Evolutionary conservation across 257 asterid genomes (phyloP).

Genomic region (Nicotiana sylvestris): DNA sequence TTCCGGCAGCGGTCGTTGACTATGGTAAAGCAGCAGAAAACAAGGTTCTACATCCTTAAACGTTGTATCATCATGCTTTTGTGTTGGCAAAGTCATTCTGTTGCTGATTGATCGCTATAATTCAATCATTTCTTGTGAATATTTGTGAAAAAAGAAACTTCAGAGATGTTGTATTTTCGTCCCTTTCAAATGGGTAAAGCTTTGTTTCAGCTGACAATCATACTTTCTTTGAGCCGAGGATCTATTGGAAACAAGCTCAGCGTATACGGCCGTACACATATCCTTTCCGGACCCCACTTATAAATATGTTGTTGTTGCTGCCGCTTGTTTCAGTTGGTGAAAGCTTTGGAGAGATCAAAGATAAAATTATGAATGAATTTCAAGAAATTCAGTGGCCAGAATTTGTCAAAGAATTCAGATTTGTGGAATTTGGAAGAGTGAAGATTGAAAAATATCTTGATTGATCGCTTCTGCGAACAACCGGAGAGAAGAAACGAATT

Average conservation of each 20-base stretch:
- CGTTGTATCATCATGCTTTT: conserved; percentile 41
- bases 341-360: background rate
- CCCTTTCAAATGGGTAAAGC: conserved; percentile 4
- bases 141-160: background rate
- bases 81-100: conserved; percentile 34
- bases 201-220: background rate
- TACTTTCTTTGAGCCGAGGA: too few relatives aligned
- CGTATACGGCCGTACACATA: too few relatives aligned
- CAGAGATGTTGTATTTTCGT: too few relatives aligned
- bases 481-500: fast-evolving
- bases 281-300: too few relatives aligned
- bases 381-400: background rate
- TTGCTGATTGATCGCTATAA: conserved; percentile 16
- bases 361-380: background rate
- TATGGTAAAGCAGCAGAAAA: conserved; percentile 32
- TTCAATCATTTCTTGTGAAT: background rate
- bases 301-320: too few relatives aligned
- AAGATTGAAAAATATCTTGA: background rate
- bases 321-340: background rate
- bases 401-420: background rate
- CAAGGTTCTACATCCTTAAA: conserved; percentile 38
- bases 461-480: background rate
- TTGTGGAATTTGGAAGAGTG: background rate
- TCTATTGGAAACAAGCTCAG: too few relatives aligned
- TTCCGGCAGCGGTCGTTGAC: conserved; percentile 28